phyloP scores from a whole-genome alignment of 1,284 basidiomycete species.

The Puccinia coronata region DNA sequence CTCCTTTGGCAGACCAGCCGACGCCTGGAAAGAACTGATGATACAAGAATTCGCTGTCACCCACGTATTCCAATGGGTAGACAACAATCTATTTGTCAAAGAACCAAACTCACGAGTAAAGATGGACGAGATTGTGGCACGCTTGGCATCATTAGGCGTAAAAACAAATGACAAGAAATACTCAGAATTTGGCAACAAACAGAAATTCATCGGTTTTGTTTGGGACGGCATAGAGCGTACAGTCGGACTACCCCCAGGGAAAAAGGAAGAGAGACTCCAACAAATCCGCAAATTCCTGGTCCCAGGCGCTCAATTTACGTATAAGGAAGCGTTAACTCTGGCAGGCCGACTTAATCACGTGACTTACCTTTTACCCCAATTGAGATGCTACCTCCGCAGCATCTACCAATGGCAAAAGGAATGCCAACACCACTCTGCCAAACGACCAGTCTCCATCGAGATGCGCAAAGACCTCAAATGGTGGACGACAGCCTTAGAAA shows the following conservation, averaged over 20 bases:
- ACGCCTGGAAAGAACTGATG: constrained; percentile 10
- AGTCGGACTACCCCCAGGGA: not conserved
- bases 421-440: not conserved
- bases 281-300: not conserved
- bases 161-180: not conserved
- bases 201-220: not conserved
- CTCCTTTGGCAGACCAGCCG: not conserved
- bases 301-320: too few relatives aligned
- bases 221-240: not conserved
- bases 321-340: not conserved
- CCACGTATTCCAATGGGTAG: not conserved
- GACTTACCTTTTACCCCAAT: not conserved
- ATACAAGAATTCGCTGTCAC: not conserved
- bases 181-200: not conserved
- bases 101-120: not conserved
- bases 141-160: not conserved
- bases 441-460: not conserved
- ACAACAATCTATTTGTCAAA: not conserved
- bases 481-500: not conserved
- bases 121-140: not conserved
- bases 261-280: not conserved
- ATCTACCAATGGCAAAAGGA: not conserved
- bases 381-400: not conserved
- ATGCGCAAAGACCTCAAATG: not conserved
- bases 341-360: not conserved